These are phyloP conservation scores for Entomortierella lignicola DNA, from an alignment of 192 early-diverging fungal genomes.

Conservation along the genomic window DNA sequence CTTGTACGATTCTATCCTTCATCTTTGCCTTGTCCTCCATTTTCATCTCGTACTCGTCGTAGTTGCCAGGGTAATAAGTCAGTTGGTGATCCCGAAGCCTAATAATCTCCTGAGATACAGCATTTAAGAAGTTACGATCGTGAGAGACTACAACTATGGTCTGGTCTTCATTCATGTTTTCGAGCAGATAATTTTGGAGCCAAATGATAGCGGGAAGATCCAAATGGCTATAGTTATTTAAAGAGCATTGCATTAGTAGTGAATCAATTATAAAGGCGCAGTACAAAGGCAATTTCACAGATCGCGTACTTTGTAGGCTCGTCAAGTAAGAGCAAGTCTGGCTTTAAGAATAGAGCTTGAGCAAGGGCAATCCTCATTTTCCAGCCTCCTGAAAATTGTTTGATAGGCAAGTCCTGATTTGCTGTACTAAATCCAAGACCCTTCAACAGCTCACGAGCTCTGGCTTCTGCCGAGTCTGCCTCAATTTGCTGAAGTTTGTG, in stretches of 20 bases:
- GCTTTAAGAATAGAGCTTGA: slow-evolving; percentile 83
- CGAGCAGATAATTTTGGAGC: slow-evolving; percentile 84
- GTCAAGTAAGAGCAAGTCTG: slow-evolving; percentile 85
- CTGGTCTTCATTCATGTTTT: slow-evolving; percentile 62
- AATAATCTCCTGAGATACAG: slow-evolving; percentile 80
- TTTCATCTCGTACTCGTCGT: slow-evolving; percentile 83
- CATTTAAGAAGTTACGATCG: slow-evolving; percentile 89
- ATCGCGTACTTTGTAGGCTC: slow-evolving; percentile 77
- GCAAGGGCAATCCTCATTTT: slow-evolving; percentile 89
- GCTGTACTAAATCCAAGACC: slow-evolving; percentile 79
- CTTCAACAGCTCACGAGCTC: slow-evolving; percentile 75
- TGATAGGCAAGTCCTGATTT: slow-evolving; percentile 73
- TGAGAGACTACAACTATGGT: slow-evolving; percentile 92
- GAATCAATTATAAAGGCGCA: not conserved
- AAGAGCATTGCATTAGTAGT: not conserved
- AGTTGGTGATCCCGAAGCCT: slow-evolving; percentile 78
- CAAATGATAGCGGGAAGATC: slow-evolving; percentile 94
- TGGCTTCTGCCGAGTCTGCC: slow-evolving; percentile 71
- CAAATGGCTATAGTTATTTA: slow-evolving; percentile 64
- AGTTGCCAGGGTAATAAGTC: slow-evolving; percentile 86
- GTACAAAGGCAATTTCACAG: not conserved
- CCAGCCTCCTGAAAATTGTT: slow-evolving; percentile 88
- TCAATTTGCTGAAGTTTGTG: slow-evolving; percentile 70
- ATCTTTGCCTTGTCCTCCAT: slow-evolving; percentile 76
- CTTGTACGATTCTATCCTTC: slow-evolving; percentile 72